Percentiles rank a stretch among this genome's conserved stretches.
phyloP scores from a whole-genome alignment of 2,329 filamentous ascomycete species.

The Exophiala dermatitidis region DNA sequence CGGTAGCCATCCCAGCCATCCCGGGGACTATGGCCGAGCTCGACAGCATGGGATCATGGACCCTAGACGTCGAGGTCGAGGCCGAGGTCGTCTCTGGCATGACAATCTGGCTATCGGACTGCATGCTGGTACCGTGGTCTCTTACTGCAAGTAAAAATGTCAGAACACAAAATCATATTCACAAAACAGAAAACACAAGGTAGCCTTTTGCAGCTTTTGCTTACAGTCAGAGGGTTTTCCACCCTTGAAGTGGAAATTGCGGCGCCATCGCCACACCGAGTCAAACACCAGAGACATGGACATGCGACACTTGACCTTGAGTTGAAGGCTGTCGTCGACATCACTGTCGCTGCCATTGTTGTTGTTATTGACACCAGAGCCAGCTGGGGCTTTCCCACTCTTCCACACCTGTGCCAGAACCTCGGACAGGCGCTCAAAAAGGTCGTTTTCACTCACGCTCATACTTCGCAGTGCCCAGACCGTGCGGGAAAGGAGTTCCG shows the following conservation, averaged over 20 bases:
- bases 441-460: slow-evolving; percentile 56
- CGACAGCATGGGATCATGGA: slow-evolving; percentile 17
- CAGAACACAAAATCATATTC: neutral
- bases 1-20: slow-evolving; percentile 27
- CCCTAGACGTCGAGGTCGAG: neutral
- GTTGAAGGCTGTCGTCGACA: slow-evolving; percentile 40
- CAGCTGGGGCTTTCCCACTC: slow-evolving; percentile 34
- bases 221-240: slow-evolving; percentile 42
- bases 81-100: slow-evolving; percentile 3
- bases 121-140: slow-evolving; percentile 11
- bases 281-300: slow-evolving; percentile 62
- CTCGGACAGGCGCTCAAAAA: slow-evolving; percentile 57
- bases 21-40: slow-evolving; percentile 21
- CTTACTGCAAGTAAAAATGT: slow-evolving; percentile 11
- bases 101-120: slow-evolving; percentile 7
- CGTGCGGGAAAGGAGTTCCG: slow-evolving; percentile 51
- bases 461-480: slow-evolving; percentile 54
- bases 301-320: slow-evolving; percentile 61
- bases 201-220: slow-evolving; percentile 29
- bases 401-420: slow-evolving; percentile 61
- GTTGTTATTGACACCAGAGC: slow-evolving; percentile 19
- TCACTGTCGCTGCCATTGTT: slow-evolving; percentile 23
- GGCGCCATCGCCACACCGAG: slow-evolving; percentile 61
- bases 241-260: slow-evolving; percentile 58
- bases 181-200: too few species aligned